These are phyloP conservation scores for Colletotrichum tamarilloi DNA, from an alignment of 2,329 filamentous ascomycete genomes.

Conservation along the genomic window DNA sequence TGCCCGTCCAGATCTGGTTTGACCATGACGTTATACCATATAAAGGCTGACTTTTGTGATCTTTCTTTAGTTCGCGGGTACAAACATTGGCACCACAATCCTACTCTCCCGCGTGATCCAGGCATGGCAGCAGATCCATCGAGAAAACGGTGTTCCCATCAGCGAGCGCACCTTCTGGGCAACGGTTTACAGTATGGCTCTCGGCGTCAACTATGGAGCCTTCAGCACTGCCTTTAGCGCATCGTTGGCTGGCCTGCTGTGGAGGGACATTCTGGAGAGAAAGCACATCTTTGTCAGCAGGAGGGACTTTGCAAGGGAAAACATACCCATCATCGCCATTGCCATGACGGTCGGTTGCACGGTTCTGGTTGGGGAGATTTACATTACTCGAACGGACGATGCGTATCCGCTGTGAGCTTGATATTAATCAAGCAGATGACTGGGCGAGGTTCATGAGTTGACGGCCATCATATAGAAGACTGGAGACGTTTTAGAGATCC, in stretches of 20 bases:
- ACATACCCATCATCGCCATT: slow-evolving; percentile 77
- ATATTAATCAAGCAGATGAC: no score
- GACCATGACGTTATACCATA: not conserved
- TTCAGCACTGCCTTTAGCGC: slow-evolving; percentile 80
- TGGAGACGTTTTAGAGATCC: not conserved
- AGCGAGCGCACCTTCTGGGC: slow-evolving; percentile 77
- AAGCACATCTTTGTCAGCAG: slow-evolving; percentile 75
- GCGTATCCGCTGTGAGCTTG: slow-evolving; percentile 45
- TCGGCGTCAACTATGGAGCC: slow-evolving; percentile 80
- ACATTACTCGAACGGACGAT: slow-evolving; percentile 60
- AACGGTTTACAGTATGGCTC: slow-evolving; percentile 79
- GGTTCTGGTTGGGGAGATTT: slow-evolving; percentile 72
- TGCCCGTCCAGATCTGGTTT: not conserved
- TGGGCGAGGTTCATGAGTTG: no score
- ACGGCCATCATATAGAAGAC: not conserved
- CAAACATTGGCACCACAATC: slow-evolving; percentile 82
- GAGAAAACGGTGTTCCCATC: slow-evolving; percentile 58
- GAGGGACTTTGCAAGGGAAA: slow-evolving; percentile 75
- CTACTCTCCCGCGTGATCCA: slow-evolving; percentile 78
- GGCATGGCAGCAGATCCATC: slow-evolving; percentile 72
- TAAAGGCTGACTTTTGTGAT: slow-evolving; percentile 32
- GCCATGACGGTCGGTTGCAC: slow-evolving; percentile 73
- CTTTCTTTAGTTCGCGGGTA: slow-evolving; percentile 73
- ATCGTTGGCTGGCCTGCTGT: slow-evolving; percentile 76
- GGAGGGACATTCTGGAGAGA: slow-evolving; percentile 75